Evolutionary conservation across 2,329 filamentous ascomycete genomes (phyloP).

Genomic region (Blumeriella jaapii): DNA sequence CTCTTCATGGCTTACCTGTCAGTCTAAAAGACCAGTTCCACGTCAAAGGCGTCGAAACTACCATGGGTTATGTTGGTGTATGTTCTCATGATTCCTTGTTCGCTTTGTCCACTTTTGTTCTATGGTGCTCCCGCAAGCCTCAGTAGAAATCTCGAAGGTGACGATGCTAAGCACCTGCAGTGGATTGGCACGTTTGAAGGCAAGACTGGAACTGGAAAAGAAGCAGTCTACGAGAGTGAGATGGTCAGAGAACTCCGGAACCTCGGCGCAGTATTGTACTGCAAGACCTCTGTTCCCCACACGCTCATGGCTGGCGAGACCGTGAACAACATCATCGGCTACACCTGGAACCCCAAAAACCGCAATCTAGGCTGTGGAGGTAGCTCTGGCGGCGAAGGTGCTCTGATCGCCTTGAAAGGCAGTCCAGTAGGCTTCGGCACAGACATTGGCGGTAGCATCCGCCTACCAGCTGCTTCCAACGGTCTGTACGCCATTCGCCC

Average conservation of each 20-base stretch:
- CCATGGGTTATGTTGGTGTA: conserved; percentile 50
- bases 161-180: conserved; percentile 6
- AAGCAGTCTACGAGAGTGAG: conserved; percentile 39
- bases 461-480: conserved; percentile 30
- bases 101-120: background rate
- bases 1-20: conserved; percentile 32
- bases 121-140: background rate
- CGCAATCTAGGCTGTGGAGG: conserved; percentile 22
- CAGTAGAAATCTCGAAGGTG: background rate
- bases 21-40: conserved; percentile 31
- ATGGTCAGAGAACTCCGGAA: conserved; percentile 30
- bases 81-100: conserved; percentile 2
- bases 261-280: conserved; percentile 31
- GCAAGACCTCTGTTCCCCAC: conserved; percentile 32
- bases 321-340: conserved; percentile 33
- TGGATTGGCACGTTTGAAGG: conserved; percentile 52
- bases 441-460: conserved; percentile 25
- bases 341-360: conserved; percentile 28
- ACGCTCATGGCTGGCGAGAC: conserved; percentile 33
- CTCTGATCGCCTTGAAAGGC: conserved; percentile 25
- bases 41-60: conserved; percentile 26
- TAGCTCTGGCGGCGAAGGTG: conserved; percentile 27
- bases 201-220: conserved; percentile 37
- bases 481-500: conserved; percentile 31
- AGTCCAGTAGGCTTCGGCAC: conserved; percentile 26